phyloP scores from a whole-genome alignment of 2,329 filamentous ascomycete species.

The Alternaria longipes region DNA sequence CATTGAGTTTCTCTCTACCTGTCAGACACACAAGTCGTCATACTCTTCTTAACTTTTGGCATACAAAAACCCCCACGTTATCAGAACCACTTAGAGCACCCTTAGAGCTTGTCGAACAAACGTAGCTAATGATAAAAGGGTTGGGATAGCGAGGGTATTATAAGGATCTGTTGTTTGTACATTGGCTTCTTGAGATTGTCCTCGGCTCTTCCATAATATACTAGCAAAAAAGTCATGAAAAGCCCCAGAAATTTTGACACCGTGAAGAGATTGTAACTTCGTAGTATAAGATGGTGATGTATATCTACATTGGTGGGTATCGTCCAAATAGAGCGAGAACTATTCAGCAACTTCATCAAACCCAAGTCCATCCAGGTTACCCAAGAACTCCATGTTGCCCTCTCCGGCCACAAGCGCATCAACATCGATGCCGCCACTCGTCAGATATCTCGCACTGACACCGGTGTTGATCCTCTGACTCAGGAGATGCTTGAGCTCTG shows the following conservation, averaged over 20 bases:
- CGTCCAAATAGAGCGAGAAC: neutral
- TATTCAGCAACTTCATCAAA: slow-evolving; percentile 37
- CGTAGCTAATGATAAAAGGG: neutral
- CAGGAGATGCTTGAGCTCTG: slow-evolving; percentile 76
- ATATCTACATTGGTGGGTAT: neutral
- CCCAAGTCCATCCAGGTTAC: slow-evolving; percentile 60
- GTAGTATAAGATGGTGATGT: too few relatives aligned
- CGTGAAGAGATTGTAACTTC: neutral
- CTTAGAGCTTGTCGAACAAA: neutral
- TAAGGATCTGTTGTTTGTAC: neutral
- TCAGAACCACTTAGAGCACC: neutral
- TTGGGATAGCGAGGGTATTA: neutral
- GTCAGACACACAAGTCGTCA: neutral
- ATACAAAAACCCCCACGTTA: neutral
- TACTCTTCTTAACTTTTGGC: neutral
- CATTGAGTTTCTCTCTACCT: neutral
- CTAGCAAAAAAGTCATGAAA: neutral
- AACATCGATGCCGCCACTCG: slow-evolving; percentile 84
- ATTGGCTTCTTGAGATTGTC: neutral
- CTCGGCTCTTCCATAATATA: neutral
- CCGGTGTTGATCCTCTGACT: slow-evolving; percentile 81
- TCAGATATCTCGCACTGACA: slow-evolving; percentile 86
- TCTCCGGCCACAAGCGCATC: slow-evolving; percentile 70
- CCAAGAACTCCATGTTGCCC: slow-evolving; percentile 72
- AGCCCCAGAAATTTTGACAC: neutral